Percentiles rank a stretch among this genome's conserved stretches.
These are phyloP conservation scores for Artemisia annua DNA, from an alignment of 129 eudicot genomes.

Conservation along the genomic window DNA sequence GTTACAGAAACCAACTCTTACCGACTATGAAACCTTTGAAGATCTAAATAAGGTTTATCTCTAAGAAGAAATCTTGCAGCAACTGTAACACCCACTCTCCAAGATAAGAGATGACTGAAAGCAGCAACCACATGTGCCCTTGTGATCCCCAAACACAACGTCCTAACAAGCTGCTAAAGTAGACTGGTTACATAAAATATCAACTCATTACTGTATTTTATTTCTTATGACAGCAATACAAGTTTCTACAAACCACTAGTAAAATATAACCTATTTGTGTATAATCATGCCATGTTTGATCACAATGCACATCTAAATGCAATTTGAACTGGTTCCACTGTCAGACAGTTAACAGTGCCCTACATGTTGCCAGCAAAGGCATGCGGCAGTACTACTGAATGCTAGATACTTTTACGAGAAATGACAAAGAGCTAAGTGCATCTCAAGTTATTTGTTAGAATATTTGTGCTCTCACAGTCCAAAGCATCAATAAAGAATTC, in stretches of 20 bases:
- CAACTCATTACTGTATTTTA: neutral
- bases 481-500: neutral
- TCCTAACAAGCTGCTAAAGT: neutral
- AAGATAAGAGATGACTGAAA: neutral
- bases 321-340: neutral
- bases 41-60: neutral
- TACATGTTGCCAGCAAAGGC: slow-evolving; percentile 8
- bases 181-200: neutral
- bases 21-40: neutral
- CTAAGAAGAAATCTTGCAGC: neutral
- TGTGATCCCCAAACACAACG: neutral
- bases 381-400: neutral
- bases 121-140: neutral
- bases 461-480: slow-evolving; percentile 4
- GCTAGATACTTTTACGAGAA: neutral
- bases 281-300: neutral
- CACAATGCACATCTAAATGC: neutral
- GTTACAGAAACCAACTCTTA: neutral
- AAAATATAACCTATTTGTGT: neutral
- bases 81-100: neutral
- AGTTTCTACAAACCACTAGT: slow-evolving; percentile 7
- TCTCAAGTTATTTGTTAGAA: neutral
- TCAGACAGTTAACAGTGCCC: neutral
- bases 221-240: neutral
- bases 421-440: neutral